phyloP scores from a whole-genome alignment of 225 moss, liverwort and hornwort genomes.

The Sphagnum contortum region DNA sequence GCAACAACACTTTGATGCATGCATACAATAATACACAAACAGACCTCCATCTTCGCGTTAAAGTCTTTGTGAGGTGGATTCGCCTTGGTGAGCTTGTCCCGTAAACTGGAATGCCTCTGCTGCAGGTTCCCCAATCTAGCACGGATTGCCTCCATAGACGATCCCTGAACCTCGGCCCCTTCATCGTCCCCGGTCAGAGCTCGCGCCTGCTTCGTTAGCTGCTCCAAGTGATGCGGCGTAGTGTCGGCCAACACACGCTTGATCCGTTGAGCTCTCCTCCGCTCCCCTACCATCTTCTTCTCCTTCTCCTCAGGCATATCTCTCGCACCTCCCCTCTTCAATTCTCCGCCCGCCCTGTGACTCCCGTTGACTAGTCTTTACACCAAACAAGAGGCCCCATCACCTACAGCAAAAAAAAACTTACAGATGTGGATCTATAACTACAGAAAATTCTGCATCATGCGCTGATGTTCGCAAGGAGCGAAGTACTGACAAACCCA shows the following conservation, averaged over 20 bases:
- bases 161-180: conserved; percentile 25
- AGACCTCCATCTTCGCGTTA: conserved; percentile 30
- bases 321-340: conserved; percentile 1
- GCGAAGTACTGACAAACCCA: too few relatives aligned
- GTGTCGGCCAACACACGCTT: conserved; percentile 79
- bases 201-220: conserved; percentile 82
- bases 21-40: too few relatives aligned
- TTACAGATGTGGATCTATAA: too few relatives aligned
- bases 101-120: conserved; percentile 42
- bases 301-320: conserved; percentile 65
- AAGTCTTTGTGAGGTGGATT: conserved; percentile 27
- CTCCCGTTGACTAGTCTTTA: too few relatives aligned
- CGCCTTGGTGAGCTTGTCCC: conserved; percentile 45
- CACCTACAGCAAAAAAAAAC: too few relatives aligned
- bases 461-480: too few relatives aligned
- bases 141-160: conserved; percentile 44
- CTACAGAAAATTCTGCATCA: too few relatives aligned
- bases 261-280: conserved; percentile 64
- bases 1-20: too few relatives aligned
- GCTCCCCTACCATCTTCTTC: conserved; percentile 63
- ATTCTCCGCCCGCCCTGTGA: too few relatives aligned
- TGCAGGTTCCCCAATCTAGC: conserved; percentile 47
- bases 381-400: too few relatives aligned
- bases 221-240: conserved; percentile 74
- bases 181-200: conserved; percentile 63